Base-by-base conservation (phyloP, 2,329 filamentous ascomycete genomes). In the Phoma sp. region DNA sequence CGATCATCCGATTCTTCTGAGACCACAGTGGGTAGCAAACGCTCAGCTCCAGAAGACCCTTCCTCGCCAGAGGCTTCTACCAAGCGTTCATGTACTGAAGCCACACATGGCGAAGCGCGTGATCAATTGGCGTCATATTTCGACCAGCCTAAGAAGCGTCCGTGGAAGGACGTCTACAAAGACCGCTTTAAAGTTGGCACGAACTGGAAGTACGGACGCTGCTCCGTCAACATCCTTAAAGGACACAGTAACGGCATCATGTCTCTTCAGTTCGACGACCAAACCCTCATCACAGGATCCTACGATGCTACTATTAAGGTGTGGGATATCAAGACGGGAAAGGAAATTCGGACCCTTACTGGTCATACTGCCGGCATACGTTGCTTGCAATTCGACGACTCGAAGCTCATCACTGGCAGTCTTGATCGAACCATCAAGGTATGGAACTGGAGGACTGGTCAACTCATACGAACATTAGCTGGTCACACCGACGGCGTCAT, bases 161-260 rank as follows among this genome's bases (percentile, higher is more conserved):
- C 89, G 0, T 99, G 95, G 95, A 99, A 99, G 75, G 92, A 96
- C 57, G 91, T 99, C 1, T 99, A 99, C 79, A 90, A 91, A 60
- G 93, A 97, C 73, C 86, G 91, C 13, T 98, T 93, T 81, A 95
- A 93, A 73, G 92, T 99, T 42, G 93, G 95, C 46, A 95, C 89
- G 56, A 98, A 98, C 73, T 99, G 95, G 95, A 96, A 96, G 73
- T 92, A 96, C 60, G 93, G 95, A 4, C 87, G 93, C 33, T 98
- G 89, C 77, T 88, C 88, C 6, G 89, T 90, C 62, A 92, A 89
- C 70, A 86, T 89, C 10, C 91, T 99, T 74, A 88, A 88, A 64
- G 93, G 93, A 1, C 89, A 98, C 74, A 88, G 85, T 9, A 97
- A 97, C 70, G 93, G 93, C 35, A 87, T 95, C 55, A 95, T 88